A percentile compares a stretch with the other conserved stretches of the same genome.
phyloP scores from a whole-genome alignment of 768 basidiomycete species.

The Dentipellis fragilis region DNA sequence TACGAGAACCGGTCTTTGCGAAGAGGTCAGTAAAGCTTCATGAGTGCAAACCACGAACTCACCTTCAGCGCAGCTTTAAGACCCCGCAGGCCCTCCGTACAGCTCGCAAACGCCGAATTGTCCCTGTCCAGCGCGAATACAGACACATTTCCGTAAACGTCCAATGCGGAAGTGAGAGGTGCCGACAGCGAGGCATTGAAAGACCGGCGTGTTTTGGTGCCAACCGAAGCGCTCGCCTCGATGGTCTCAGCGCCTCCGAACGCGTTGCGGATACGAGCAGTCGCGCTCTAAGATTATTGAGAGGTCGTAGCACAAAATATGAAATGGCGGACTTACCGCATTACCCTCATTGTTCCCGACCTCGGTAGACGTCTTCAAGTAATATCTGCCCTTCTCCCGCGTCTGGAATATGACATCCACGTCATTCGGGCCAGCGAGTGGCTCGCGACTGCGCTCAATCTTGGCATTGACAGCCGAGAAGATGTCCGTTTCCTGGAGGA shows the following conservation, averaged over 20 bases:
- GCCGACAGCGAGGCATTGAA: constrained; percentile 62
- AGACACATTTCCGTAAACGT: constrained; percentile 60
- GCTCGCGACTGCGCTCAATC: constrained; percentile 47
- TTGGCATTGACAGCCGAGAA: constrained; percentile 59
- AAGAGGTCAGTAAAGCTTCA: constrained; percentile 9
- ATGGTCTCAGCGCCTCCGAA: constrained; percentile 89
- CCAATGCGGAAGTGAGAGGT: constrained; percentile 52
- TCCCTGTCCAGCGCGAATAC: constrained; percentile 74
- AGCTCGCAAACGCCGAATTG: constrained; percentile 68
- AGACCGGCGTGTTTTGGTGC: constrained; percentile 79
- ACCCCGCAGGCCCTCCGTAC: constrained; percentile 54
- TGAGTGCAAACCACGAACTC: constrained; percentile 27
- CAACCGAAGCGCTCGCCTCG: constrained; percentile 72
- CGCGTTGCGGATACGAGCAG: constrained; percentile 74
- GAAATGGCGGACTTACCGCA: constrained; percentile 46
- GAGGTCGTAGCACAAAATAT: constrained; percentile 1
- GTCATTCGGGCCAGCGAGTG: constrained; percentile 45
- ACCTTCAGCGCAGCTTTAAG: constrained; percentile 65
- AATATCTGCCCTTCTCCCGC: constrained; percentile 67
- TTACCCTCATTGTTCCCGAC: constrained; percentile 89
- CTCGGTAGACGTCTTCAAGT: constrained; percentile 77
- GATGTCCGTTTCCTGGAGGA: constrained; percentile 66
- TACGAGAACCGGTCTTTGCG: constrained; percentile 2
- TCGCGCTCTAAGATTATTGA: constrained; percentile 45
- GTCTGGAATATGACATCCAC: constrained; percentile 77